Percentiles rank a stretch among this genome's conserved stretches.
Conservation (phyloP, 768 basidiomycete species). For the Naganishia vishniacii region DNA sequence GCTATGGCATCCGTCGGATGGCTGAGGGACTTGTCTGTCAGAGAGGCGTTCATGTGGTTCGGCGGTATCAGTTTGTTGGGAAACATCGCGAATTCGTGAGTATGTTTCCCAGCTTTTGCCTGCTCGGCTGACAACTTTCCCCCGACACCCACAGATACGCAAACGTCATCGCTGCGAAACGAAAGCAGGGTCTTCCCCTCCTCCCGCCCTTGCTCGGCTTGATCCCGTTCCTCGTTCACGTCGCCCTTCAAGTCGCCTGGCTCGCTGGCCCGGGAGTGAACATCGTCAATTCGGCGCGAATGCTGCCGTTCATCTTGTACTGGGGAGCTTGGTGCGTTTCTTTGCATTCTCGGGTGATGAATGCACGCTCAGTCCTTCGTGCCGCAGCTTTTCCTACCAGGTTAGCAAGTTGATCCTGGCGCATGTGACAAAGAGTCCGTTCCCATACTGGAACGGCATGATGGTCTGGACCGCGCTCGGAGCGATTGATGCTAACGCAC, state of each 20-base stretch:
- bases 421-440: conserved; percentile 74
- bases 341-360: not conserved
- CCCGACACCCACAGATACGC: conserved; percentile 59
- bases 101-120: not conserved
- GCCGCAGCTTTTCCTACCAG: conserved; percentile 53
- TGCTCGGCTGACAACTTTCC: not conserved
- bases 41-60: conserved; percentile 82
- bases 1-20: not conserved
- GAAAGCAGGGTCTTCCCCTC: conserved; percentile 48
- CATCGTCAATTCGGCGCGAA: conserved; percentile 69
- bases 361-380: not conserved
- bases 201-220: conserved; percentile 64
- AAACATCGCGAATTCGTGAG: conserved; percentile 71
- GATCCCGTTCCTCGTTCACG: conserved; percentile 70
- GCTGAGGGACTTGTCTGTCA: conserved; percentile 60
- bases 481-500: conserved; percentile 76
- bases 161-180: conserved; percentile 69
- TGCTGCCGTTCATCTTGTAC: conserved; percentile 80
- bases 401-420: conserved; percentile 89
- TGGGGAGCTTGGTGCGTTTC: conserved; percentile 62
- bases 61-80: conserved; percentile 63
- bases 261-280: conserved; percentile 65
- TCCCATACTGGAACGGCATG: conserved; percentile 81
- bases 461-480: conserved; percentile 76
- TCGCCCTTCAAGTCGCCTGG: conserved; percentile 72